Evolutionary conservation across 371 early-diverging fungal genomes (phyloP).

Genomic region (Lichtheimia hyalospora): DNA sequence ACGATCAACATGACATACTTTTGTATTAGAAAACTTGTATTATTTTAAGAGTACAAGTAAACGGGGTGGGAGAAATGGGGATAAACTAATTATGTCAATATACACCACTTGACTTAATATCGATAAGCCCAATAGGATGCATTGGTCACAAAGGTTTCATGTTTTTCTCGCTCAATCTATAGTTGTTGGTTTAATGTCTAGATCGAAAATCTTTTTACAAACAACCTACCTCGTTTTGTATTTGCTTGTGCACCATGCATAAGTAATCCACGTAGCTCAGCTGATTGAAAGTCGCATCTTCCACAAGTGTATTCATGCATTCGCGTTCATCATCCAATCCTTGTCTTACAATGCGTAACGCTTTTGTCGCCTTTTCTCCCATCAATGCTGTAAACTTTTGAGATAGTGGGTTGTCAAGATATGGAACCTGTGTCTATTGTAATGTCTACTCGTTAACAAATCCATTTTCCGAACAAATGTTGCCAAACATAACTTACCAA

Average conservation of each 20-base stretch:
- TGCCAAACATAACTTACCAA: constrained; percentile 1
- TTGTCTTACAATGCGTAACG: constrained; percentile 47
- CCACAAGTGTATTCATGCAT: constrained; percentile 64
- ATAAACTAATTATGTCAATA: background rate
- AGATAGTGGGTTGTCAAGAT: background rate
- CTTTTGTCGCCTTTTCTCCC: background rate
- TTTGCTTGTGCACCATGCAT: constrained; percentile 84
- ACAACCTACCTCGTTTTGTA: constrained; percentile 68
- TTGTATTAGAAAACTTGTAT: background rate
- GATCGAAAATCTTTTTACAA: background rate
- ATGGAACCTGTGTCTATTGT: constrained; percentile 1
- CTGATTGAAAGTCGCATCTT: constrained; percentile 82
- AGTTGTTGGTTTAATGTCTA: background rate
- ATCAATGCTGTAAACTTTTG: background rate
- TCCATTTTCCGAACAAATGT: too few relatives aligned
- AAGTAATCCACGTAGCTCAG: constrained; percentile 94
- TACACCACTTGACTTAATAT: constrained; percentile 5
- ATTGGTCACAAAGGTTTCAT: constrained; percentile 18
- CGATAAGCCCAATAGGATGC: constrained; percentile 24
- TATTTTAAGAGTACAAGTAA: background rate
- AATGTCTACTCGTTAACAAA: background rate
- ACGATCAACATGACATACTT: background rate
- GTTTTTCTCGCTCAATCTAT: constrained; percentile 39
- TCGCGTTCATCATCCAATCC: constrained; percentile 68
- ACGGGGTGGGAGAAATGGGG: background rate